Percentiles rank a stretch among this genome's conserved stretches.
Conservation (phyloP, 2,329 filamentous ascomycete genomes). For the Fusarium albosuccineum region DNA sequence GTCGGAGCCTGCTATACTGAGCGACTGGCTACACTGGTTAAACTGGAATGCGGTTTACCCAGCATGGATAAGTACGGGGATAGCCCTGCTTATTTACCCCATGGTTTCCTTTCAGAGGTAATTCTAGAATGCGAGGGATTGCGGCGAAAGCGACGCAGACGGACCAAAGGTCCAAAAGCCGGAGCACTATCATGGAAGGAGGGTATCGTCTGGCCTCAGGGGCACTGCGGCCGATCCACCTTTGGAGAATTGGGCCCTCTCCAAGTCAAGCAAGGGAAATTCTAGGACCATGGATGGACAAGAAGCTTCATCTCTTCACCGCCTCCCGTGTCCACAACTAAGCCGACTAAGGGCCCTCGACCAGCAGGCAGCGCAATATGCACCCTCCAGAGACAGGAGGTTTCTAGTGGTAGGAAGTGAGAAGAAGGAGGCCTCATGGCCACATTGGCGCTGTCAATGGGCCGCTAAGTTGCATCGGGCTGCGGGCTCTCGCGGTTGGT, state of each 20-base stretch:
- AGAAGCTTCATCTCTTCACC: slow-evolving; percentile 42
- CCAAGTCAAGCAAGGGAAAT: slow-evolving; percentile 41
- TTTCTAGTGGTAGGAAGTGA: slow-evolving; percentile 41
- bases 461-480: slow-evolving; percentile 46
- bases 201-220: slow-evolving; percentile 35
- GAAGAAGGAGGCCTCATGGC: slow-evolving; percentile 40
- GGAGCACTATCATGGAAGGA: slow-evolving; percentile 31
- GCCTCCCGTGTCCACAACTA: slow-evolving; percentile 43
- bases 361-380: slow-evolving; percentile 39
- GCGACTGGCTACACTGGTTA: slow-evolving; percentile 4
- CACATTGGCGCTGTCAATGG: slow-evolving; percentile 42
- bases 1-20: slow-evolving; percentile 11
- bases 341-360: slow-evolving; percentile 30
- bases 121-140: slow-evolving; percentile 25
- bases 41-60: slow-evolving; percentile 18
- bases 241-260: slow-evolving; percentile 31
- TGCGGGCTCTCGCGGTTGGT: slow-evolving; percentile 43
- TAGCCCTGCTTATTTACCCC: slow-evolving; percentile 14
- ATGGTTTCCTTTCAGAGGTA: slow-evolving; percentile 8
- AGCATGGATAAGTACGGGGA: slow-evolving; percentile 21
- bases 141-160: slow-evolving; percentile 17
- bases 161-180: slow-evolving; percentile 20
- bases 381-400: slow-evolving; percentile 34
- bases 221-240: slow-evolving; percentile 40
- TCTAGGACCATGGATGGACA: slow-evolving; percentile 37